Base-by-base conservation (phyloP, 345 rosid species). In the Sisymbrium altissimum region DNA sequence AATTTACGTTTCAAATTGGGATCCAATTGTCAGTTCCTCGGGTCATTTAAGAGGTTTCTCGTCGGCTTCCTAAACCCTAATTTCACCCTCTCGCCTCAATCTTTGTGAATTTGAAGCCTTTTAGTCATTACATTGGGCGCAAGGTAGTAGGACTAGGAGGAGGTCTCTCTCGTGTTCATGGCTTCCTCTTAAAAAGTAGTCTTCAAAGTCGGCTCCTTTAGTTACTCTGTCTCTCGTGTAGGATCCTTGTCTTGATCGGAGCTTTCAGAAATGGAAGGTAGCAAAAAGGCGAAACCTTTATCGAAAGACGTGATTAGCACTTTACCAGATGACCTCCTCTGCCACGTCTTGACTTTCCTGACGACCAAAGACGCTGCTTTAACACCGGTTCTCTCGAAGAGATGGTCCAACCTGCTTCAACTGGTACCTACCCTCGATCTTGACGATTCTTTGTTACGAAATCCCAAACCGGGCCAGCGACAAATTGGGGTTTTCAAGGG, bases 351-450 rank as follows among this genome's bases (percentile, higher is more conserved):
- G 14, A 39, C 62, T 38, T 59, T 39, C 54, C 19, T 74, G 54
- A 49, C 78, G 0, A 66, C 62, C 4, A 74, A 74, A 10, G 53
- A 74, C 5, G 78, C 68, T 46, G 68, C 78, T 66, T 38, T 14
- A 13, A 48, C 72, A 8, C 9, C 59, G 2, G 7, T 48, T 39
- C 68, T 74, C 4, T 67, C 79, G 6, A 75, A 50, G 38, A 10
- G 78, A 7, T 74, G 78, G 73, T 49, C 68, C 8, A 48, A 50
- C 40, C 62, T 74, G 32, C 54, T 58, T 38, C 73, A 19, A 7
- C 6, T 9, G 7, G 5, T 74, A 13, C 78, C 68, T 1, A 1
- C 19, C 4, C 68, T 67, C 36, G 73, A 59, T 21, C 7, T 74
- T 3, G 73, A 74, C 21, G 73, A 74, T 12, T 59, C 61, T 7